A percentile compares a stretch with the other conserved stretches of the same genome.
Evolutionary conservation across 768 basidiomycete genomes (phyloP).

Genomic region (Cubamyces lactineus): DNA sequence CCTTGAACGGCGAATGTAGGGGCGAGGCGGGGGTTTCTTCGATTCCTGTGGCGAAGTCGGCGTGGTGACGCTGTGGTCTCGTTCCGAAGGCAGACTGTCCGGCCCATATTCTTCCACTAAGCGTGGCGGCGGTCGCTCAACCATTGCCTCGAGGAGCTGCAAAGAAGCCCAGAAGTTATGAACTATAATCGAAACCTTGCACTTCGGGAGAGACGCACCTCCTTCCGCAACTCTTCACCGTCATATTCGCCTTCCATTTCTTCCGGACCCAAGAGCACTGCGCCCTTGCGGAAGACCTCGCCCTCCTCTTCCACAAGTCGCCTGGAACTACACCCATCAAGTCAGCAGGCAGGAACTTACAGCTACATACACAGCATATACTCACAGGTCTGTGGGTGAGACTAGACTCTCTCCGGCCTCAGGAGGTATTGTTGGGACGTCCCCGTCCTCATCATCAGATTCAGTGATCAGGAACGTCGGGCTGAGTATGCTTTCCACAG

Average conservation of each 20-base stretch:
- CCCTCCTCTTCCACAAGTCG: slow-evolving; percentile 94
- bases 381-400: slow-evolving; percentile 54
- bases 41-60: slow-evolving; percentile 31
- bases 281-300: slow-evolving; percentile 93
- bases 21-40: slow-evolving; percentile 52
- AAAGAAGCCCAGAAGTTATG: neutral
- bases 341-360: neutral
- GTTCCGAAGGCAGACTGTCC: slow-evolving; percentile 26
- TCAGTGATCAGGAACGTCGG: slow-evolving; percentile 44
- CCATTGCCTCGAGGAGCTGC: slow-evolving; percentile 83
- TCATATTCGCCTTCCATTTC: slow-evolving; percentile 91
- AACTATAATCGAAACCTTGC: neutral
- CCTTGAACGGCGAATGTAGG: slow-evolving; percentile 61
- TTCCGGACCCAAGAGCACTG: slow-evolving; percentile 74
- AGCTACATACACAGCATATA: neutral
- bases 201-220: slow-evolving; percentile 48
- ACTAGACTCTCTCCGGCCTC: slow-evolving; percentile 43
- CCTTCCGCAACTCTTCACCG: slow-evolving; percentile 84
- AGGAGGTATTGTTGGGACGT: neutral
- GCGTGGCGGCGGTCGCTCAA: slow-evolving; percentile 81
- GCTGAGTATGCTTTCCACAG: slow-evolving; percentile 71
- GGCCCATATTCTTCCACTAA: slow-evolving; percentile 56
- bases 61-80: slow-evolving; percentile 9
- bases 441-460: slow-evolving; percentile 52
- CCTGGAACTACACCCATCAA: slow-evolving; percentile 54